Evolutionary conservation across 2,329 filamentous ascomycete species (phyloP).

Genomic region (Fusarium transvaalense): DNA sequence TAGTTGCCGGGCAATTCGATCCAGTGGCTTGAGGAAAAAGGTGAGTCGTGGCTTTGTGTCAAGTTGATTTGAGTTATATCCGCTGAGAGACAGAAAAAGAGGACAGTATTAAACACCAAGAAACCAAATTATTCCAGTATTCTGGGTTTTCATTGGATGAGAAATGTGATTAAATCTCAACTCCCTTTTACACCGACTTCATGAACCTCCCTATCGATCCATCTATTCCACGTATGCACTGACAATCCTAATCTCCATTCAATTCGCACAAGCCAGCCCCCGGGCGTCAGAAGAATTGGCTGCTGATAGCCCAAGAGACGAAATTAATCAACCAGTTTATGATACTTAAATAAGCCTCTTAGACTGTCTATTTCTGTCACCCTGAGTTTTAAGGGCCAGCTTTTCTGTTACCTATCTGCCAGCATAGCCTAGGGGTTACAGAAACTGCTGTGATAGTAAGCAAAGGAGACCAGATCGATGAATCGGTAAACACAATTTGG

Average conservation of each 20-base stretch:
- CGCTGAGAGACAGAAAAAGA: background rate
- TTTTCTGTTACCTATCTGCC: no score
- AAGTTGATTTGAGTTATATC: background rate
- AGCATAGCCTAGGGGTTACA: no score
- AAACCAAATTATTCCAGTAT: conserved; percentile 1
- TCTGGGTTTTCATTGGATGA: background rate
- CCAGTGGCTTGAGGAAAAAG: background rate
- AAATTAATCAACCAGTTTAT: background rate
- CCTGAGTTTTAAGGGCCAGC: no score
- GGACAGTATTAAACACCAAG: background rate
- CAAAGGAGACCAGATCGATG: no score
- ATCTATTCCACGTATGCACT: conserved; percentile 2
- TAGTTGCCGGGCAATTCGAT: no score
- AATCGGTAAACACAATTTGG: no score
- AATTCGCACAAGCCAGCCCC: background rate
- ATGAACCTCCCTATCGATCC: background rate
- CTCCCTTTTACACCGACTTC: background rate
- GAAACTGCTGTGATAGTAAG: no score
- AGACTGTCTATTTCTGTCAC: no score
- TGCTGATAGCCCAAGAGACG: background rate
- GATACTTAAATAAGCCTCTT: no score
- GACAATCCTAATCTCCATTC: background rate
- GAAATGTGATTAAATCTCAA: background rate
- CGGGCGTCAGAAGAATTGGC: no score
- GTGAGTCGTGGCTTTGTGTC: background rate